Base-by-base conservation (phyloP, 495 filamentous ascomycete species). In the Peziza echinospora region DNA sequence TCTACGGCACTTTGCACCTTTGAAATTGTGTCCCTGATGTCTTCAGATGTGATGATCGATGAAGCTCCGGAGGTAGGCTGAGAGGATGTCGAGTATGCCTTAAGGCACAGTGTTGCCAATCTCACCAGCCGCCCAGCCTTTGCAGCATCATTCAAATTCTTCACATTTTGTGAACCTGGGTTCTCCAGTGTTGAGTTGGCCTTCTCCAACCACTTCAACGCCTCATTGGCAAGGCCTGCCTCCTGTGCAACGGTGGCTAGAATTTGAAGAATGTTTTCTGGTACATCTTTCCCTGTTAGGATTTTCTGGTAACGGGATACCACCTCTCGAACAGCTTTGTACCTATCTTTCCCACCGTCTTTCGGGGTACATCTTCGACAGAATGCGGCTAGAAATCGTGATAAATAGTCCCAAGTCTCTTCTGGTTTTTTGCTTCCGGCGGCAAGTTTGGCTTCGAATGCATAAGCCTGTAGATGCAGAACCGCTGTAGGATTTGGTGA, bases 41-140 rank as follows among this genome's bases (percentile, higher is more conserved):
- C 19, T 17, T 37, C 30, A 3, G 19, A 11, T 3, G 3, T 37
- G 13, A 37, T 17, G 19, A 17, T 37, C 13, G 19, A 11, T 4
- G 30, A 2, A 17, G 30, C 6, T 17, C 13, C 13, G 19, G 30
- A 7, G 19, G 3, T 6, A 37, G 2, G 2, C 3, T 11, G 3
- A 11, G 47, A 22, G 49, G 39, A 6, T 47, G 47, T 6, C 47
- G 39, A 13, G 48, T 43, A 53, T 39, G 54, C 13, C 24, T 56
- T 59, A 11, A 60, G 41, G 43, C 59, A 50, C 34, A 56, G 46
- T 11, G 53, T 46, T 28, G 57, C 56, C 21, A 60, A 46, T 39
- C 56, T 48, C 21, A 60, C 50, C 21, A 50, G 50, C 24, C 56
- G 44, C 19, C 59, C 47, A 16, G 51, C 41, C 41, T 46, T 48